Percentiles rank a stretch among this genome's conserved stretches.
These are phyloP conservation scores for Rhodotorula mucilaginosa DNA, from an alignment of 1,284 basidiomycete genomes.

Conservation along the genomic window DNA sequence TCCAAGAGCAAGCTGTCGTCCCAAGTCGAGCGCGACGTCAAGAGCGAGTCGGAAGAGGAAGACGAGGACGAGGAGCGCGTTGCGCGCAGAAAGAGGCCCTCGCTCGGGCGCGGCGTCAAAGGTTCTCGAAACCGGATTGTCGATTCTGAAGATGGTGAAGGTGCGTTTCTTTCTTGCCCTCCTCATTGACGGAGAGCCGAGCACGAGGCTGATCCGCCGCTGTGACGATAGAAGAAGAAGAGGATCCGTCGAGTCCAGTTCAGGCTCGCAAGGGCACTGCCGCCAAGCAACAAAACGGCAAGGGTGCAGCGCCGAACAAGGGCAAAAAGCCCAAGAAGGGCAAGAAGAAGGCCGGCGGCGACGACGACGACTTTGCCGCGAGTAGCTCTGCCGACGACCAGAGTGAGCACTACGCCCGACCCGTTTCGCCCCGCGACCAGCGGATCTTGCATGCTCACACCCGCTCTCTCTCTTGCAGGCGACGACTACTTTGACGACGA, in stretches of 20 bases:
- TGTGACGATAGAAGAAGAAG: background rate
- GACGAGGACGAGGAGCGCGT: slow-evolving; percentile 31
- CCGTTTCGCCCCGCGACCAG: background rate
- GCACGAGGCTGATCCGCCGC: background rate
- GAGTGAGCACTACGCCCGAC: background rate
- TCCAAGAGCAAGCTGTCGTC: background rate
- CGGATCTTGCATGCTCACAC: background rate
- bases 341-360: slow-evolving; percentile 20
- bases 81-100: slow-evolving; percentile 17
- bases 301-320: background rate
- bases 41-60: background rate
- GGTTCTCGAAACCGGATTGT: slow-evolving; percentile 12
- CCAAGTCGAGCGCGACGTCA: background rate
- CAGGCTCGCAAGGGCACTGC: background rate
- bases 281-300: slow-evolving; percentile 17
- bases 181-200: too few species aligned
- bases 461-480: slow-evolving; percentile 13
- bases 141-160: slow-evolving; percentile 40
- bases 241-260: background rate
- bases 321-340: slow-evolving; percentile 5
- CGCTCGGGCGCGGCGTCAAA: slow-evolving; percentile 10
- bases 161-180: background rate
- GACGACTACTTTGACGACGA: slow-evolving; percentile 42
- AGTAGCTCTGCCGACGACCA: slow-evolving; percentile 1
- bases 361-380: slow-evolving; percentile 31